Base-by-base conservation (phyloP, 208 protist species). In the Crithidia brevicula region DNA sequence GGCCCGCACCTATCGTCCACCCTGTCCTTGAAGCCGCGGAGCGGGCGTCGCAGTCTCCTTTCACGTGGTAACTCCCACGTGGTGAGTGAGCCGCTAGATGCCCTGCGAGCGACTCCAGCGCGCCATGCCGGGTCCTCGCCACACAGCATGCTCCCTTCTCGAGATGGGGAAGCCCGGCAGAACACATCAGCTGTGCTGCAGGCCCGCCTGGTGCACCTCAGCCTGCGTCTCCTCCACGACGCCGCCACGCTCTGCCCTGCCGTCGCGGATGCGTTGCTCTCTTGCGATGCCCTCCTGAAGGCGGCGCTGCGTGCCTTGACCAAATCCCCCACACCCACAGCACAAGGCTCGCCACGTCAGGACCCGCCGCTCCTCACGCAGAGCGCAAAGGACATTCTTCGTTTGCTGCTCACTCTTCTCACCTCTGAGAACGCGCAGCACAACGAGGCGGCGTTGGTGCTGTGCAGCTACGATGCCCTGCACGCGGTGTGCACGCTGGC, bases 381-480 rank as follows among this genome's bases (percentile, higher is more conserved):
- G n/a, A n/a, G n/a, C n/a, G n/a, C 60, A 7, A 28, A 74, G 13
- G 38, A 45, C 27, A 20, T 70, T 0, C 3, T 61, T 20, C 5
- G 57, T 25, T n/a, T 78, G 6, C 40, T 67, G 40, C 42, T 57
- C 33, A 68, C 72, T 27, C 52, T 78, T 5, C 72, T 72, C n/a
- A 51, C 13, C 18, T 28, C 65, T 4, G 46, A 49, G 28, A 1
- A 43, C 5, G 49, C 34, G 25, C 40, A 30, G 30, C 27, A 69
- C 18, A 66, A 60, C 51, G 68, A 74, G 18, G 77, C 72, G 2
- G 74, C 77, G 15, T 68, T 79, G 10, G 70, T 86, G 13, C 53
- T 89, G 10, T 73, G 80, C 50, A 74, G 71, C 28, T 84, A 71
- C 56, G 65, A 64, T 11, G 84, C 61, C 9, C 80, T 76, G 8